Conservation (phyloP, 345 rosid species). For the Dovyalis caffra region DNA sequence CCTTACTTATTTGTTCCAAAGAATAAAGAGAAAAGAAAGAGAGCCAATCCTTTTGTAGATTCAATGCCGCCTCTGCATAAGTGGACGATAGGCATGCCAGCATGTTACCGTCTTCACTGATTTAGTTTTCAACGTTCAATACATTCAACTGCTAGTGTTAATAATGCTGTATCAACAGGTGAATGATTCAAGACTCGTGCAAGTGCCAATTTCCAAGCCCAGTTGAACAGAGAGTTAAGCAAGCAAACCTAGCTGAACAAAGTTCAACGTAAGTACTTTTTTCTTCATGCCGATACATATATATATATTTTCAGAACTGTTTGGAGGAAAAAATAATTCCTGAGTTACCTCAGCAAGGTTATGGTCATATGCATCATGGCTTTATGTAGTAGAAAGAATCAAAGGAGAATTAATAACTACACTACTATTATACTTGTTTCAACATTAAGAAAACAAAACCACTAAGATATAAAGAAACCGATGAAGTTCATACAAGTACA, state of each 20-base stretch:
- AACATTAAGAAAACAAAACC: slow-evolving; percentile 6
- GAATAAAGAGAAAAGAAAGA: background rate
- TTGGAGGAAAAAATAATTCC: background rate
- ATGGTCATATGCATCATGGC: background rate
- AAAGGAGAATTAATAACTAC: background rate
- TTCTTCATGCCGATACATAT: no score
- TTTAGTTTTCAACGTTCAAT: background rate
- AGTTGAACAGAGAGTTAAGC: background rate
- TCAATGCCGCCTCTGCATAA: no score
- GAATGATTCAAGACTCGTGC: background rate
- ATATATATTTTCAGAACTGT: background rate
- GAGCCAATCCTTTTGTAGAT: background rate
- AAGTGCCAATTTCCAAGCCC: background rate
- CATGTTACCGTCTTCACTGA: background rate
- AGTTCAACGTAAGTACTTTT: background rate
- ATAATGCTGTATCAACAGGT: background rate
- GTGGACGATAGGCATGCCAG: no score
- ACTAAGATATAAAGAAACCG: background rate
- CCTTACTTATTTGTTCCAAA: background rate
- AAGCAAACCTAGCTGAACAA: background rate
- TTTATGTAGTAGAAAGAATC: background rate
- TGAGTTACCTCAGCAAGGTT: background rate
- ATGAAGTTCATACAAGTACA: background rate
- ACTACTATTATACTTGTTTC: background rate
- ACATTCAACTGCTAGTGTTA: background rate